Evolutionary conservation across 108 stramenopile species (phyloP), one percentile per base, ranked within the genome.

Genomic region (Cylindrotheca fusiformis): DNA sequence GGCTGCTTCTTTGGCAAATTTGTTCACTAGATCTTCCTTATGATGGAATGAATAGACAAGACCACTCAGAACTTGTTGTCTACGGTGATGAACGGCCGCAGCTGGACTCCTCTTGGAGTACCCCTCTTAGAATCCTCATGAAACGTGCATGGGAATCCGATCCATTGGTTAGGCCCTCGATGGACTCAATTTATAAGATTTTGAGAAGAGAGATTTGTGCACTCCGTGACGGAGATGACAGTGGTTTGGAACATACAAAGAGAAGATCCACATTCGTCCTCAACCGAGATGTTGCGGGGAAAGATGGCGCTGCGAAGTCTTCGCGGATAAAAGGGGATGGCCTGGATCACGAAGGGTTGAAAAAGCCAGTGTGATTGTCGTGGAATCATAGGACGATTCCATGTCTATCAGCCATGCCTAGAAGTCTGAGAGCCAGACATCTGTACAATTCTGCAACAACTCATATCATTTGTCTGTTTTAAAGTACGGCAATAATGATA

Each of bases 1-100:
- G 85, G 0, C 65, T 91, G 27, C 53, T 91, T 3, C 68, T 91
- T 18, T 91, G 85, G 85, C 80, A 91, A 50, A 66, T 85, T 32
- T 63, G 69, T 28, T 73, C 89, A 5, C 53, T 87, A 4, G 76
- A 81, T 36, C 31, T 72, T 14, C 86, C 89, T 5, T 91, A 79
- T 54, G 79, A 84, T 61, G 78, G 78, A 17, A 79, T 84, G 75
- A 74, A 70, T 29, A 66, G 72, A 48, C 71, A 73, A 45, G 78
- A 79, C 36, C 78, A 79, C 30, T 65, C 71, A 14, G 78, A 84
- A 28, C 26, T 69, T 12, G 78, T 84, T 5, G 74, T 84, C 0
- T 60, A 79, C 21, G 78, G 82, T 21, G 63, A 73, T 60, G 71
- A 84, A 47, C 78, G 82, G 1, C 82, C 82, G 0, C 57, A 59